Evolutionary conservation across 768 basidiomycete species (phyloP).

Genomic region (Porphyrellus cyaneotinctus): DNA sequence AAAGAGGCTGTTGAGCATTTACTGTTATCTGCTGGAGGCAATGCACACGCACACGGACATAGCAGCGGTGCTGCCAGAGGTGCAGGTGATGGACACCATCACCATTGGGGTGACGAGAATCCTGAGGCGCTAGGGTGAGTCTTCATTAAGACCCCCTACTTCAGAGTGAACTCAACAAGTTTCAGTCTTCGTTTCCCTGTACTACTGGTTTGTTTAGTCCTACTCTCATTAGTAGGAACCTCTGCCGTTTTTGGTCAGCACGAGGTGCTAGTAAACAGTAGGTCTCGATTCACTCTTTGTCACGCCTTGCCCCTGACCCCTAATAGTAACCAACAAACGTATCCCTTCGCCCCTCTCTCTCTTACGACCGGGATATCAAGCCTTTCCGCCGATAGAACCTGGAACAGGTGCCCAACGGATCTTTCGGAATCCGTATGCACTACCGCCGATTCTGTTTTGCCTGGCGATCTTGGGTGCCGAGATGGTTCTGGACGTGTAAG

Average conservation of each 20-base stretch:
- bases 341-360: slow-evolving; percentile 52
- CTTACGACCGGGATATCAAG: slow-evolving; percentile 30
- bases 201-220: slow-evolving; percentile 49
- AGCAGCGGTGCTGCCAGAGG: slow-evolving; percentile 50
- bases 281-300: slow-evolving; percentile 23
- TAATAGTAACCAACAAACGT: slow-evolving; percentile 56
- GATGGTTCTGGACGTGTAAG: slow-evolving; percentile 54
- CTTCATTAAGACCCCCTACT: background rate
- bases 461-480: slow-evolving; percentile 51
- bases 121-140: slow-evolving; percentile 40
- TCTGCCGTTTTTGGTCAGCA: slow-evolving; percentile 61
- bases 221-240: slow-evolving; percentile 54
- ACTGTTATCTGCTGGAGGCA: slow-evolving; percentile 76
- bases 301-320: slow-evolving; percentile 2
- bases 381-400: slow-evolving; percentile 4
- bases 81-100: slow-evolving; percentile 45
- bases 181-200: slow-evolving; percentile 65
- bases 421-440: slow-evolving; percentile 71
- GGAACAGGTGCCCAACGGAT: slow-evolving; percentile 26
- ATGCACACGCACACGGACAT: slow-evolving; percentile 59
- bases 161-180: background rate
- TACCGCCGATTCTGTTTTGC: slow-evolving; percentile 60
- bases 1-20: slow-evolving; percentile 96
- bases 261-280: slow-evolving; percentile 59
- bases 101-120: slow-evolving; percentile 63